Evolutionary conservation across 1,284 basidiomycete species (phyloP).

Genomic region (Fomitopsis palustris): DNA sequence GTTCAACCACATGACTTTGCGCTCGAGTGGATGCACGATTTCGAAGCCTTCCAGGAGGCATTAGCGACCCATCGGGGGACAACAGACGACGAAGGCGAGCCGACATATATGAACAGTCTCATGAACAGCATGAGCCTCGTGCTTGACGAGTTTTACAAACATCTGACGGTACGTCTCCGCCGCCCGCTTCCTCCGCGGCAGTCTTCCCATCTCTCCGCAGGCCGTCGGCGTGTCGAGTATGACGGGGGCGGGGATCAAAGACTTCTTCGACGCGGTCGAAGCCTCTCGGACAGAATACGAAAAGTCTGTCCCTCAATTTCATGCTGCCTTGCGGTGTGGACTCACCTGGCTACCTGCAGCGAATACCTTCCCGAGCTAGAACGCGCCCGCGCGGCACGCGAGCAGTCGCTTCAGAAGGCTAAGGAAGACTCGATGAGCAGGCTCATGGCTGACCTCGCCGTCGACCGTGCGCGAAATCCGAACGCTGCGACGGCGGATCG

Average conservation of each 20-base stretch:
- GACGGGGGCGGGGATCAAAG: constrained; percentile 90
- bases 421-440: constrained; percentile 80
- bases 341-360: constrained; percentile 35
- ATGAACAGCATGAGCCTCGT: constrained; percentile 99
- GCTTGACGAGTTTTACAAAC: constrained; percentile 98
- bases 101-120: constrained; percentile 97
- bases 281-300: constrained; percentile 87
- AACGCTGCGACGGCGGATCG: constrained; percentile 47
- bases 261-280: constrained; percentile 91
- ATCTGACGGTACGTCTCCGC: constrained; percentile 66
- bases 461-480: constrained; percentile 63
- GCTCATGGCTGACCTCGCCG: constrained; percentile 83
- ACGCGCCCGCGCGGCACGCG: constrained; percentile 57
- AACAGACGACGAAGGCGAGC: constrained; percentile 82
- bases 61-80: constrained; percentile 62
- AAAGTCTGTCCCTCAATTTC: constrained; percentile 46
- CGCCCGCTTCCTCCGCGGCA: not conserved
- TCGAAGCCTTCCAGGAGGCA: constrained; percentile 83
- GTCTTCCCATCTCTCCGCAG: constrained; percentile 36
- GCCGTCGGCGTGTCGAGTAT: constrained; percentile 95
- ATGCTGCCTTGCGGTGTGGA: not conserved
- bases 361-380: constrained; percentile 92
- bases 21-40: constrained; percentile 97
- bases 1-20: constrained; percentile 89
- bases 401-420: constrained; percentile 61